phyloP scores from a whole-genome alignment of 1,139 yeast species.

The Spencermartinsiella ligniputridi region DNA sequence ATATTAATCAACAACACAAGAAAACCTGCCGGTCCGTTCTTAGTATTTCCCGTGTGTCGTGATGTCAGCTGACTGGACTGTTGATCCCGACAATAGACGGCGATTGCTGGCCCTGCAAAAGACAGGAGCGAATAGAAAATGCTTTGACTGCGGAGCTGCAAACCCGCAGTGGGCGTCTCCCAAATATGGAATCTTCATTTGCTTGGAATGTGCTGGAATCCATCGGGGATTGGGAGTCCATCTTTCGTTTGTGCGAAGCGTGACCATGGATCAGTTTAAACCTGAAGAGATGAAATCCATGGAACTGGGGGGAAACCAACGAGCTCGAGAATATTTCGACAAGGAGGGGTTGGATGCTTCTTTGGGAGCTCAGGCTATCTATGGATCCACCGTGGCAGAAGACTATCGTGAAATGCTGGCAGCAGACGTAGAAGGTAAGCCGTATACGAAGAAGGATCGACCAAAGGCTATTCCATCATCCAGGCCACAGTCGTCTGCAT shows the following conservation, averaged over 20 bases:
- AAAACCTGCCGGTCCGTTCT: too few relatives aligned
- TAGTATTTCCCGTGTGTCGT: background rate
- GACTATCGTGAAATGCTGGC: slow-evolving; percentile 83
- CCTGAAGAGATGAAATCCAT: slow-evolving; percentile 83
- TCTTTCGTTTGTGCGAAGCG: slow-evolving; percentile 91
- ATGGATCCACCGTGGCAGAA: slow-evolving; percentile 86
- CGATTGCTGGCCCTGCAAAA: slow-evolving; percentile 77
- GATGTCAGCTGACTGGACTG: slow-evolving; percentile 57
- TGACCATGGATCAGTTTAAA: slow-evolving; percentile 96
- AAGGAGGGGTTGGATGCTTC: slow-evolving; percentile 67
- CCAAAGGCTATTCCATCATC: slow-evolving; percentile 27
- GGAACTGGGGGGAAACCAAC: slow-evolving; percentile 93
- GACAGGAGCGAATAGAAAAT: slow-evolving; percentile 75
- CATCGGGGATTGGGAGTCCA: slow-evolving; percentile 97
- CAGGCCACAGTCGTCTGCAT: slow-evolving; percentile 23
- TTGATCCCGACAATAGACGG: slow-evolving; percentile 86
- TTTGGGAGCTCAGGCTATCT: slow-evolving; percentile 67
- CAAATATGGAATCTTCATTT: slow-evolving; percentile 91
- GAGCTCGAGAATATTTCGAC: slow-evolving; percentile 62
- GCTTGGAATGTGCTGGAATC: slow-evolving; percentile 95
- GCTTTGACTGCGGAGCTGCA: slow-evolving; percentile 93
- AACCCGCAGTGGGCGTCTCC: slow-evolving; percentile 99
- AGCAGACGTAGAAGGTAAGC: slow-evolving; percentile 68
- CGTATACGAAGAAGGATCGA: slow-evolving; percentile 47
- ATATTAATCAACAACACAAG: too few relatives aligned